Evolutionary conservation across 148 eudicot species (phyloP).

Genomic region (Polygonum maritimum): DNA sequence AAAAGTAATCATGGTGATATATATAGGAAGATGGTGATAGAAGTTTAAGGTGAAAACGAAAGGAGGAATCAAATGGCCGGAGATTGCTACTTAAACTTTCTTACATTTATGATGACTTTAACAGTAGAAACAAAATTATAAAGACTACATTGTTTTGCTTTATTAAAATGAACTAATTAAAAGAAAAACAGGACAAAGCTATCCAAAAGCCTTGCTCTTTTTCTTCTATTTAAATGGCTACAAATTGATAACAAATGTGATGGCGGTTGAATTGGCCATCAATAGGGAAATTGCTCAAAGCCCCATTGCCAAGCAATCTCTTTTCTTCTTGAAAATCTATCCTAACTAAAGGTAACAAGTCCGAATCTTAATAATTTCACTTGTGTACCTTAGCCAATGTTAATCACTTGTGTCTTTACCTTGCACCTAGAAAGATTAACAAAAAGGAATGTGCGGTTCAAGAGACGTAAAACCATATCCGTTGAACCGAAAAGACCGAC

Average conservation of each 20-base stretch:
- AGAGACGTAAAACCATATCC: constrained; percentile 39
- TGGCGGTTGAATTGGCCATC: background rate
- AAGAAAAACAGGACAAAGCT: constrained; percentile 16
- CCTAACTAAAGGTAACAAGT: constrained; percentile 1
- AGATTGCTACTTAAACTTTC: background rate
- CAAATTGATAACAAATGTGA: constrained; percentile 12
- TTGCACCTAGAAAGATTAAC: constrained; percentile 12
- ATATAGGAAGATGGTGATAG: background rate
- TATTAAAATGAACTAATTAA: background rate
- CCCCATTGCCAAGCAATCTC: background rate
- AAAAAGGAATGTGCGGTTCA: constrained; percentile 19
- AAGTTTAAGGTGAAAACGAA: background rate
- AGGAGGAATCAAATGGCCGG: background rate
- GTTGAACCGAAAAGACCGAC: constrained; percentile 25
- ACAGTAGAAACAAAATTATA: background rate
- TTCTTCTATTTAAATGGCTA: constrained; percentile 22
- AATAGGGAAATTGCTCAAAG: background rate
- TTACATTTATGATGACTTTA: background rate
- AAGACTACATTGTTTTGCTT: background rate
- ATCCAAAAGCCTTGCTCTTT: constrained; percentile 16
- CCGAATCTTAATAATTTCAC: background rate
- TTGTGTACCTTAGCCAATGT: constrained; percentile 12
- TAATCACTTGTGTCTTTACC: constrained; percentile 6
- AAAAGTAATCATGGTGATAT: background rate
- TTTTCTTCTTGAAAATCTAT: background rate